Percentiles rank a stretch among this genome's conserved stretches.
Evolutionary conservation across 768 basidiomycete species (phyloP).

Genomic region (Trametes coccinea): DNA sequence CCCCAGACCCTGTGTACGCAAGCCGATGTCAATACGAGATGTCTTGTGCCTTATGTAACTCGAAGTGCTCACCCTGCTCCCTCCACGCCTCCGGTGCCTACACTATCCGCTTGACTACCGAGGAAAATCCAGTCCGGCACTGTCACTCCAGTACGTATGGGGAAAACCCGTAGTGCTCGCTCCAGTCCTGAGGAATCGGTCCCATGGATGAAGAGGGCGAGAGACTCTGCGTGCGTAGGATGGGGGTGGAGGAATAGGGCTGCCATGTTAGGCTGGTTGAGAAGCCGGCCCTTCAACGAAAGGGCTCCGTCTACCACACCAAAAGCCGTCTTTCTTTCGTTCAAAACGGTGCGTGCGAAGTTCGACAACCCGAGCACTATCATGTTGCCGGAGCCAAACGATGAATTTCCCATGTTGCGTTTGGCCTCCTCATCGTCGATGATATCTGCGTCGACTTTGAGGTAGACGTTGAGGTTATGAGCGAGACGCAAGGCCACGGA

Average conservation of each 20-base stretch:
- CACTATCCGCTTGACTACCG: constrained; percentile 48
- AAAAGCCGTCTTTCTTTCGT: constrained; percentile 24
- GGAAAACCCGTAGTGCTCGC: constrained; percentile 70
- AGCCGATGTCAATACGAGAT: constrained; percentile 14
- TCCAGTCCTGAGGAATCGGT: constrained; percentile 63
- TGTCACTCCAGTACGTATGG: constrained; percentile 77
- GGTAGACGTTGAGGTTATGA: constrained; percentile 66
- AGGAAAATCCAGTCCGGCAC: constrained; percentile 79
- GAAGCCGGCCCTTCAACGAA: constrained; percentile 16
- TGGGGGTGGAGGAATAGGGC: constrained; percentile 71
- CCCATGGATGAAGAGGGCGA: constrained; percentile 60
- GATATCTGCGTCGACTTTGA: constrained; percentile 69
- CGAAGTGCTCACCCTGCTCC: constrained; percentile 67
- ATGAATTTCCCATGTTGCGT: constrained; percentile 20
- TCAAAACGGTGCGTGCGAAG: constrained; percentile 25
- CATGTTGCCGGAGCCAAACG: constrained; percentile 49
- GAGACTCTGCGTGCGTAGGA: constrained; percentile 38
- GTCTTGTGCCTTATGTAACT: not conserved
- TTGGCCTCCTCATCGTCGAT: constrained; percentile 43
- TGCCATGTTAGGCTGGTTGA: constrained; percentile 35
- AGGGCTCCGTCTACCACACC: constrained; percentile 2
- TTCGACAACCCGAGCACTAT: constrained; percentile 47
- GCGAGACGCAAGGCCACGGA: constrained; percentile 66
- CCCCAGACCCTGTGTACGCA: constrained; percentile 34
- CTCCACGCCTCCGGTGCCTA: constrained; percentile 71